Percentiles rank a stretch among this genome's conserved stretches.
These are phyloP conservation scores for Bothriochloa decipiens DNA, from an alignment of 176 grass and related monocot genomes.

Conservation along the genomic window DNA sequence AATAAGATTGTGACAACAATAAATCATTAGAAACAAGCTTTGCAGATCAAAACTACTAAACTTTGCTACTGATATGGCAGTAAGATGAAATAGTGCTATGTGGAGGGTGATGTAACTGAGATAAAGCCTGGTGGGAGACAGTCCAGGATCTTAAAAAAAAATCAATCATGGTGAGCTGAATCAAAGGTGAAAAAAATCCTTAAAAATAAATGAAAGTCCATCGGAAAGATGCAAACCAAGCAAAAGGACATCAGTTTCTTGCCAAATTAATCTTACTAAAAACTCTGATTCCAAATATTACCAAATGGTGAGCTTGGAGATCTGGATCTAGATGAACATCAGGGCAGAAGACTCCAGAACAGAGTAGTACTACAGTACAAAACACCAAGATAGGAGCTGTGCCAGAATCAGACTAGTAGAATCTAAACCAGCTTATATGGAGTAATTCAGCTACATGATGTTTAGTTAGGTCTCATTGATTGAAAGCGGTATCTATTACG, in stretches of 20 bases:
- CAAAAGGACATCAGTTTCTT: neutral
- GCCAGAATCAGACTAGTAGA: neutral
- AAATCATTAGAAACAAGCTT: too few species aligned
- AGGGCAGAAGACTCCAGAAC: neutral
- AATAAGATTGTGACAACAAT: neutral
- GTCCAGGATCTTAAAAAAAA: neutral
- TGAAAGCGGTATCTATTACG: neutral
- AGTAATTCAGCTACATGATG: neutral
- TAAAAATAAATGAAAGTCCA: neutral
- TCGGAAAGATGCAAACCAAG: neutral
- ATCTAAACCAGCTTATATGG: neutral
- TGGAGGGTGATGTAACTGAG: neutral
- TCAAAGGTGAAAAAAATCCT: neutral
- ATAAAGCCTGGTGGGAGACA: neutral
- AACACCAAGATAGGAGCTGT: too few species aligned
- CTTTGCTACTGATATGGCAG: neutral
- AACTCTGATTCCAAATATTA: neutral
- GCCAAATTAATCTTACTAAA: neutral
- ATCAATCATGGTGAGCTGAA: neutral
- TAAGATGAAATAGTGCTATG: neutral
- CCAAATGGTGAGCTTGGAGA: neutral
- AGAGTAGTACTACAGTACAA: neutral
- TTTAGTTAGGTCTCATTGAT: neutral
- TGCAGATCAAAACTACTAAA: neutral
- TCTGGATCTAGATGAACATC: neutral